Percentiles rank a stretch among this genome's conserved stretches.
Evolutionary conservation across 768 basidiomycete genomes (phyloP).

Genomic region (Porphyrellus cyaneotinctus): DNA sequence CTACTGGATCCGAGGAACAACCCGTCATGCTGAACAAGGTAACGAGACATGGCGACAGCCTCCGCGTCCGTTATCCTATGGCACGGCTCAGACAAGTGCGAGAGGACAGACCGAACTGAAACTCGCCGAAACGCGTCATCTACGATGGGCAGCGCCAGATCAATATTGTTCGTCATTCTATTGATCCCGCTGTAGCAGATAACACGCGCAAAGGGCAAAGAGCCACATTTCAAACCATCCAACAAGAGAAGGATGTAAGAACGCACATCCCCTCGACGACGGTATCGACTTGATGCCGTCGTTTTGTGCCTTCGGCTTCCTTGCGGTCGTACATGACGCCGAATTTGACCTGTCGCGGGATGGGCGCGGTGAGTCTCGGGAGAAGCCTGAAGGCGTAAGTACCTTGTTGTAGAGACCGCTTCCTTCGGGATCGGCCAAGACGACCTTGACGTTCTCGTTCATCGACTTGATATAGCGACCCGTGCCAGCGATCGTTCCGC

Average conservation of each 20-base stretch:
- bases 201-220: not conserved
- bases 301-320: slow-evolving; percentile 90
- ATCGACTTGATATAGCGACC: slow-evolving; percentile 77
- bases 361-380: not conserved
- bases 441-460: slow-evolving; percentile 61
- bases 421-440: slow-evolving; percentile 88
- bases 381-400: not conserved
- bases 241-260: slow-evolving; percentile 7
- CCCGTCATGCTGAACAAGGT: slow-evolving; percentile 86
- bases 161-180: slow-evolving; percentile 85
- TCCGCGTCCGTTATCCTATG: slow-evolving; percentile 85
- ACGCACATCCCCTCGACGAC: slow-evolving; percentile 87
- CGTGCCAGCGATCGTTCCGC: slow-evolving; percentile 88
- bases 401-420: slow-evolving; percentile 96
- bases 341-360: slow-evolving; percentile 58
- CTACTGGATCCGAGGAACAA: slow-evolving; percentile 94
- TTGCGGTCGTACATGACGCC: slow-evolving; percentile 94
- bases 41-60: slow-evolving; percentile 94
- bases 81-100: not conserved
- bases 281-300: slow-evolving; percentile 93
- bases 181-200: slow-evolving; percentile 75
- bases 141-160: slow-evolving; percentile 76
- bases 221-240: not conserved
- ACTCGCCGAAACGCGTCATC: slow-evolving; percentile 83
- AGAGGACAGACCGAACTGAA: not conserved